Evolutionary conservation across 108 stramenopile species (phyloP), one percentile per base, ranked within the genome.

Genomic region (Conticribra weissflogii): DNA sequence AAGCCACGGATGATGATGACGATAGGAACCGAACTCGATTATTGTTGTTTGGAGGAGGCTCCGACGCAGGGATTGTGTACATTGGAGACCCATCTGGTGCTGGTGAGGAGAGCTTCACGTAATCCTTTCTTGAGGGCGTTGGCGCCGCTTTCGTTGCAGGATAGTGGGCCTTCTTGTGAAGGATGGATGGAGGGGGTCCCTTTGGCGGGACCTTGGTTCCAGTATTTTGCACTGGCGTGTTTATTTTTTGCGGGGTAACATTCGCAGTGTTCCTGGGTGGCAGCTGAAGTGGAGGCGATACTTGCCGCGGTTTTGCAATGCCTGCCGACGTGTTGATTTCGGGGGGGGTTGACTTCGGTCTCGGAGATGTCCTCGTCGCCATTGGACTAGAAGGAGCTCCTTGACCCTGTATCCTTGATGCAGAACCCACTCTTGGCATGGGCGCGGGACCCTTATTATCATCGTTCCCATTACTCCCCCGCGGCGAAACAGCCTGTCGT

Each of bases 11-110:
- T 17, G 71, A 60, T 30, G 44, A 34, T 45, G 59, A 71, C 41
- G 57, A 49, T n/a, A 53, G 17, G 59, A 61, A 71, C n/a, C 52
- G 33, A 31, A 71, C 60, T 17, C 71, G 71, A 34, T 61, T 51
- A 53, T 59, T 55, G 58, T 25, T 59, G 50, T 31, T 22, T 15
- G 22, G 21, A 5, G 46, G 14, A 9, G 50, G 54, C n/a, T n/a
- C n/a, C n/a, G n/a, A n/a, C n/a, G n/a, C n/a, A n/a, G 36, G 36
- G 36, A 41, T 9, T 9, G 36, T 9, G 12, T 9, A 41, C 36
- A 41, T 9, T 41, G 36, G 36, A 41, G 36, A 41, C 8, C 36
- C 36, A 9, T 5, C 36, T 41, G 36, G 12, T 41, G 36, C 8
- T 41, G 36, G 12, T 41, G 12, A 41, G 12, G 36, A n/a, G n/a